Percentiles rank a stretch among this genome's conserved stretches.
Evolutionary conservation across 2,329 filamentous ascomycete species (phyloP).

Genomic region (Neopestalotiopsis rosae): DNA sequence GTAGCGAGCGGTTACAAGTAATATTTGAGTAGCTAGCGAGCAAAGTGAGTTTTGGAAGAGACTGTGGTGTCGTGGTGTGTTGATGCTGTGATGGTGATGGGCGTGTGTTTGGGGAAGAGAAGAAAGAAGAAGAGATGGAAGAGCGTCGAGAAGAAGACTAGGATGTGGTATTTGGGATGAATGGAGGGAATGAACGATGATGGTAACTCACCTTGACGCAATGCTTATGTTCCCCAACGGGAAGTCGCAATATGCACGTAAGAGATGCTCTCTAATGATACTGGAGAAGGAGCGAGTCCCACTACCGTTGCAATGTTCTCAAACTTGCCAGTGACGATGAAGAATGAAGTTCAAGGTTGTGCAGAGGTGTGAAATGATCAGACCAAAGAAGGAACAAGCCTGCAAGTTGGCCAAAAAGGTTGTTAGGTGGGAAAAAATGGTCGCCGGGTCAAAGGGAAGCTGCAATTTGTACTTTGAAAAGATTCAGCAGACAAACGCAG

Average conservation of each 20-base stretch:
- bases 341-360: conserved; percentile 1
- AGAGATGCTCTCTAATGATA: conserved; percentile 1
- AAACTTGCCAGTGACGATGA: not conserved
- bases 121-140: not conserved
- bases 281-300: conserved; percentile 10
- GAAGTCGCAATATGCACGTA: conserved; percentile 7
- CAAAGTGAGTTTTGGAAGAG: conserved; percentile 58
- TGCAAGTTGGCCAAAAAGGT: not conserved
- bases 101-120: conserved; percentile 50
- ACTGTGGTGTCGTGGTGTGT: conserved; percentile 35
- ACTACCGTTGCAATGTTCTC: not conserved
- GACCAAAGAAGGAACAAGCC: not conserved
- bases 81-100: conserved; percentile 41
- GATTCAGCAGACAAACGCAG: not conserved
- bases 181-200: not conserved
- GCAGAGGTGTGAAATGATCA: not conserved
- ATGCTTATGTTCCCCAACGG: not conserved
- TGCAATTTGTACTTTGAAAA: not conserved
- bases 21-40: conserved; percentile 65
- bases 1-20: conserved; percentile 61
- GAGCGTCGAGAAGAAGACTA: not conserved
- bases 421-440: not conserved
- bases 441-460: not conserved
- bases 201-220: conserved; percentile 10
- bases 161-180: not conserved